Conservation (phyloP, 208 protist species). For the Leishmania guyanensis region DNA sequence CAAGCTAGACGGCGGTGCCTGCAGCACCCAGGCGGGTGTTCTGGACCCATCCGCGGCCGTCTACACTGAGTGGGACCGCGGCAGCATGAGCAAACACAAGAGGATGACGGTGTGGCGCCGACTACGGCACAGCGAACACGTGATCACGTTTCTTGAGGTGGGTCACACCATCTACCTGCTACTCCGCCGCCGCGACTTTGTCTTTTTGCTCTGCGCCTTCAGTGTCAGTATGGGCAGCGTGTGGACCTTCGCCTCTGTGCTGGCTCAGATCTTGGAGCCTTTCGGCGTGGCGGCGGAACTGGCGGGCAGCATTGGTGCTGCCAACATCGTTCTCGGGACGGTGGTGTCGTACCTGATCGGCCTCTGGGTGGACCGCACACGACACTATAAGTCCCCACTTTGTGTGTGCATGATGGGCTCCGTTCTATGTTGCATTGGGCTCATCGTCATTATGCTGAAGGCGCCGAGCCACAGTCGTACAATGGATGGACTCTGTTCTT, state of each 20-base stretch:
- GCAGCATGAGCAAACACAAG: constrained; percentile 32
- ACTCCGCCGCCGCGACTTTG: constrained; percentile 47
- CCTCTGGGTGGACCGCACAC: constrained; percentile 57
- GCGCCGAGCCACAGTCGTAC: constrained; percentile 34
- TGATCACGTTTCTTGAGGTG: constrained; percentile 46
- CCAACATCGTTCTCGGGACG: constrained; percentile 59
- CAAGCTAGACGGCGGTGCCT: constrained; percentile 7
- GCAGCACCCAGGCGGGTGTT: constrained; percentile 12
- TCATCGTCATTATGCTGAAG: constrained; percentile 57
- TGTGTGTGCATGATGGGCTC: constrained; percentile 48
- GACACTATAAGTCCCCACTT: constrained; percentile 54
- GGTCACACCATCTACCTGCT: constrained; percentile 44
- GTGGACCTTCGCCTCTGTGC: constrained; percentile 69
- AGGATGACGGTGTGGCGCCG: constrained; percentile 24
- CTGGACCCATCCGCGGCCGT: constrained; percentile 11
- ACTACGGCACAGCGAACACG: constrained; percentile 26
- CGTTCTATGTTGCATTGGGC: constrained; percentile 45
- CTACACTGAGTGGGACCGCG: constrained; percentile 20
- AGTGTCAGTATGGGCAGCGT: constrained; percentile 72
- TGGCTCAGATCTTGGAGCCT: constrained; percentile 69
- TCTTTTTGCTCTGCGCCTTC: constrained; percentile 61
- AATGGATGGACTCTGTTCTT: constrained; percentile 41
- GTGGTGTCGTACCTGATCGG: constrained; percentile 57
- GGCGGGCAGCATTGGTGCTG: constrained; percentile 55
- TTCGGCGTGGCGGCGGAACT: constrained; percentile 56